Base-by-base conservation (phyloP, 495 filamentous ascomycete species). In the Aspergillus indologenus region DNA sequence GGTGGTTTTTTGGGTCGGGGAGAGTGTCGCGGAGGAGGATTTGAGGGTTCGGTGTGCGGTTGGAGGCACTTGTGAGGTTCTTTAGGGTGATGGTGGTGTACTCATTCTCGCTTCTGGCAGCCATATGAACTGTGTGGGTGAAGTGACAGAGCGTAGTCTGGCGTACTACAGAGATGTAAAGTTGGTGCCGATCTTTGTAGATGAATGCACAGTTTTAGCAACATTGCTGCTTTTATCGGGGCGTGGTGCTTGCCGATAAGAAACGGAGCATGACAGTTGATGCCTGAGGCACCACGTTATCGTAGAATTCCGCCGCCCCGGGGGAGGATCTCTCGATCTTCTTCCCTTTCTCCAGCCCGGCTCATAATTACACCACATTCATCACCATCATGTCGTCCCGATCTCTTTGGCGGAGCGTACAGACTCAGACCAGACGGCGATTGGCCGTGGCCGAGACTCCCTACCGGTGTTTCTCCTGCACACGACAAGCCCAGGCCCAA, bases 401-500 rank as follows among this genome's bases (percentile, higher is more conserved):
- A 50, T 66, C 72, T n/a, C 54, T 70, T 61, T 79, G 72, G 75
- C 61, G 77, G 49, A 69, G 65, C 43, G 45, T 78, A 64, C 67
- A 70, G 58, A 58, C 66, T 43, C 67, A 66, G 53, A 60, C 72
- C 0, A 66, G 69, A 46, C 69, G 66, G 56, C 68, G 67, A 54
- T 55, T 65, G 7, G 60, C 60, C 51, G 62, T 68, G 15, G 54
- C 68, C 0, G 42, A 67, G 15, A 66, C 68, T 24, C 72, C 75
- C 42, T 80, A 80, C 64, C 74, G 83, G 57, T 80, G 79, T 66
- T 81, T 87, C 61, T 84, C 83, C 45, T 82, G 78, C 70, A 76
- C 83, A 21, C 59, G 64, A 46, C 77, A 66, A 22, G 68, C 72
- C 47, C 74, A 82, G 57, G 73, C 34, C 12, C 34, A 79, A 22